Conservation (phyloP, 129 eudicot genomes). For the Saposhnikovia divaricata region DNA sequence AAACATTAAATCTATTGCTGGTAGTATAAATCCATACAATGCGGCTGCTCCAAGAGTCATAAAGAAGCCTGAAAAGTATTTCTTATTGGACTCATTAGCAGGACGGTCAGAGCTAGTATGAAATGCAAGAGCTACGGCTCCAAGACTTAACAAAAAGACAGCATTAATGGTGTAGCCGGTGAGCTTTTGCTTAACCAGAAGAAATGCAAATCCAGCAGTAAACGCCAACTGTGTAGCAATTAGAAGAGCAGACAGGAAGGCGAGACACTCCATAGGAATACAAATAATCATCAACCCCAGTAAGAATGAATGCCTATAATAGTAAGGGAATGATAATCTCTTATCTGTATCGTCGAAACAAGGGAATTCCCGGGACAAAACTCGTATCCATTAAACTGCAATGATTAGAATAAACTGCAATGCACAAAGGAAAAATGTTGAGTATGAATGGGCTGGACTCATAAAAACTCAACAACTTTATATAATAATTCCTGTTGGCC, state of each 20-base stretch:
- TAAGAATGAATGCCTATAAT: slow-evolving; percentile 32
- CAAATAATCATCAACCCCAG: slow-evolving; percentile 37
- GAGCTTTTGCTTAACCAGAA: slow-evolving; percentile 41
- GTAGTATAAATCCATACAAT: slow-evolving; percentile 38
- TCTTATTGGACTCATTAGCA: slow-evolving; percentile 21
- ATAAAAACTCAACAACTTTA: too few species aligned
- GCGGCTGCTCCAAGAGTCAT: slow-evolving; percentile 42
- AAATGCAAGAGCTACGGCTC: slow-evolving; percentile 37
- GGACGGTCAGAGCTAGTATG: slow-evolving; percentile 44
- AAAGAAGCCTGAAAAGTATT: slow-evolving; percentile 35
- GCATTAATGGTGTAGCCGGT: slow-evolving; percentile 26
- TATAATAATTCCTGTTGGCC: too few species aligned
- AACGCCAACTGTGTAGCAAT: slow-evolving; percentile 44
- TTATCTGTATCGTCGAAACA: too few species aligned
- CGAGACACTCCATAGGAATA: slow-evolving; percentile 33
- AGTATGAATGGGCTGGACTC: background rate
- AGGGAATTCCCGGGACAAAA: too few species aligned
- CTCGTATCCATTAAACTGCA: too few species aligned
- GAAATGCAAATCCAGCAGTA: slow-evolving; percentile 45
- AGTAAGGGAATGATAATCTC: too few species aligned
- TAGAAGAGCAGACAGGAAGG: slow-evolving; percentile 40
- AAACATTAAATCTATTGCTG: slow-evolving; percentile 33
- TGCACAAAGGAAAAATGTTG: background rate
- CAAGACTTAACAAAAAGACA: slow-evolving; percentile 29
- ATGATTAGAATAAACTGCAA: slow-evolving; percentile 18